phyloP scores from a whole-genome alignment of 176 grass and related monocot species.

The Carex myosuroides region DNA sequence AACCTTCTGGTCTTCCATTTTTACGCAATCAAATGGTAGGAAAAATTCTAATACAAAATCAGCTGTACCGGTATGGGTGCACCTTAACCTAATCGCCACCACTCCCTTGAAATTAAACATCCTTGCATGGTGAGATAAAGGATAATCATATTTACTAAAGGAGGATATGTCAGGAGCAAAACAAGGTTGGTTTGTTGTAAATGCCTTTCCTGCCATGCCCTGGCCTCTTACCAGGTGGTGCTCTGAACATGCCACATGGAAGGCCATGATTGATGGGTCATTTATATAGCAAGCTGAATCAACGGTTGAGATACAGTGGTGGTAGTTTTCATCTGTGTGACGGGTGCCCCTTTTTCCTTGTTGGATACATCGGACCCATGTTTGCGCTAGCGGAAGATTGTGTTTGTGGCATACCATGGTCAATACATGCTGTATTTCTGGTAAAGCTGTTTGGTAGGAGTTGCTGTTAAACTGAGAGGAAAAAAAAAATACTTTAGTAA shows the following conservation, averaged over 20 bases:
- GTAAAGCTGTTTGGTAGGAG: constrained; percentile 78
- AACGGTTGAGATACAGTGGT: constrained; percentile 63
- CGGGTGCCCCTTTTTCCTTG: constrained; percentile 85
- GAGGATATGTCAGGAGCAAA: constrained; percentile 66
- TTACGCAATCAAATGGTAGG: constrained; percentile 50
- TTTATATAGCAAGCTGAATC: constrained; percentile 69
- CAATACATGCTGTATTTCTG: constrained; percentile 80
- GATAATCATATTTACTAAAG: constrained; percentile 59
- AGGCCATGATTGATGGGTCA: constrained; percentile 42
- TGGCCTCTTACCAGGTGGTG: constrained; percentile 71
- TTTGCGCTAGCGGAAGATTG: constrained; percentile 83
- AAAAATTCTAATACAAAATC: constrained; percentile 96
- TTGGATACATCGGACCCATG: constrained; percentile 73
- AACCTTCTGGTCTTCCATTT: constrained; percentile 59
- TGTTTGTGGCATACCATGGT: constrained; percentile 57
- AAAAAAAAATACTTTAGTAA: constrained; percentile 26
- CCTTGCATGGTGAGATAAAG: constrained; percentile 82
- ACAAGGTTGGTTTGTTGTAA: constrained; percentile 73
- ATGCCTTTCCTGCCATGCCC: constrained; percentile 72
- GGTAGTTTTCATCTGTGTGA: constrained; percentile 80
- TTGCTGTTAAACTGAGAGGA: constrained; percentile 50
- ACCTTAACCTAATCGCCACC: constrained; percentile 70
- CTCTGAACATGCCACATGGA: constrained; percentile 85
- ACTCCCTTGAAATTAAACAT: constrained; percentile 82
- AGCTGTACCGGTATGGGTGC: constrained; percentile 48